Evolutionary conservation across 768 basidiomycete genomes (phyloP).

Genomic region (Boletellus ananiceps): DNA sequence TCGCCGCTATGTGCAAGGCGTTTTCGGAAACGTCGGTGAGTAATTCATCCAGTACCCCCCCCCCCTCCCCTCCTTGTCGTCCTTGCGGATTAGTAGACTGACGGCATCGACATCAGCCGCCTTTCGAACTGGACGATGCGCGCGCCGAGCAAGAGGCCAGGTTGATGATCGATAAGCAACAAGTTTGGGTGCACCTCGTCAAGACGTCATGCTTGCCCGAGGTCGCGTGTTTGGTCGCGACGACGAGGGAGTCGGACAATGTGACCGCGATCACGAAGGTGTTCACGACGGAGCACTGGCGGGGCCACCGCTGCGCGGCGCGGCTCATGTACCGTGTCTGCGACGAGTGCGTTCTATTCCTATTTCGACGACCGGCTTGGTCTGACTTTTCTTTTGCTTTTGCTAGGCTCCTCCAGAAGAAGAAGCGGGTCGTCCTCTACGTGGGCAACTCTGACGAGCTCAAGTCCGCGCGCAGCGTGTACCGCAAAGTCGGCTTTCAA

Average conservation of each 20-base stretch:
- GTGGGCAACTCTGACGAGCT: conserved; percentile 40
- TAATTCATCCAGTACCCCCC: no score
- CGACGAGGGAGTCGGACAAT: conserved; percentile 52
- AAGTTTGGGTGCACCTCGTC: conserved; percentile 59
- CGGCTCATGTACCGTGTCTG: conserved; percentile 55
- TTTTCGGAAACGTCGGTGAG: conserved; percentile 63
- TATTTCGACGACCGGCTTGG: background rate
- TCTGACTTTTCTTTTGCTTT: conserved; percentile 1
- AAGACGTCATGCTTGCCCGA: conserved; percentile 23
- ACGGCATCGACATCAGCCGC: conserved; percentile 35
- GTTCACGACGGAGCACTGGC: conserved; percentile 49
- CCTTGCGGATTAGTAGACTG: background rate
- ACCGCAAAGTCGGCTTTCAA: conserved; percentile 21
- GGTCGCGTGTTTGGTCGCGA: conserved; percentile 65
- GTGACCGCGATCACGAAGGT: conserved; percentile 69
- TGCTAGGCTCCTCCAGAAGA: conserved; percentile 27
- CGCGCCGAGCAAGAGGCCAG: conserved; percentile 49
- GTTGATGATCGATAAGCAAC: conserved; percentile 40
- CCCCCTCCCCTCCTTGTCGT: background rate
- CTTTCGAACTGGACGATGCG: conserved; percentile 45
- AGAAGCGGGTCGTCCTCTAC: conserved; percentile 44
- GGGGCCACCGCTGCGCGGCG: conserved; percentile 52
- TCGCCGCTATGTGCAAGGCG: conserved; percentile 45
- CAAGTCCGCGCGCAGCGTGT: conserved; percentile 17
- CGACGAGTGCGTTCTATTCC: conserved; percentile 38